Evolutionary conservation across 768 basidiomycete species (phyloP).

Genomic region (Rhodotorula babjevae): DNA sequence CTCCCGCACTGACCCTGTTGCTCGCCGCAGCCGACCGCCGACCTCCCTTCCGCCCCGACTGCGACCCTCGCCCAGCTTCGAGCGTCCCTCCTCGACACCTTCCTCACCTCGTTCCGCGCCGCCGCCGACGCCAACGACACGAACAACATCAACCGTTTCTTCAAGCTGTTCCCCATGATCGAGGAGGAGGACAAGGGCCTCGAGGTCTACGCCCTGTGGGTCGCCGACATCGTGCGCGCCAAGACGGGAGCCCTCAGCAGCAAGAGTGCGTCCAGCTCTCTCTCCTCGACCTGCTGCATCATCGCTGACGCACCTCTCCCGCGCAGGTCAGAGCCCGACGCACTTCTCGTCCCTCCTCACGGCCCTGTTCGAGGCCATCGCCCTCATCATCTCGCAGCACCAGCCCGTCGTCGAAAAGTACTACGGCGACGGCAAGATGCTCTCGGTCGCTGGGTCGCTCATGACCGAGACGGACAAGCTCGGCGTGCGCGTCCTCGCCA

Average conservation of each 20-base stretch:
- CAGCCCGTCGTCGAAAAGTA: constrained; percentile 98
- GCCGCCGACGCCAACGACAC: constrained; percentile 55
- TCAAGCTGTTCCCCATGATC: constrained; percentile 93
- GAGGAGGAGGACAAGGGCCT: constrained; percentile 90
- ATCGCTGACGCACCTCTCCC: background rate
- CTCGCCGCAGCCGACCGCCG: constrained; percentile 73
- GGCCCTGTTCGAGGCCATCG: constrained; percentile 87
- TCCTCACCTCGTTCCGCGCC: constrained; percentile 70
- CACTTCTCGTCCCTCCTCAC: constrained; percentile 88
- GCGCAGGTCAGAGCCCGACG: constrained; percentile 76
- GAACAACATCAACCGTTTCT: constrained; percentile 59
- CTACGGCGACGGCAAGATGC: constrained; percentile 86
- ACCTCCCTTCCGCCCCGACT: constrained; percentile 75
- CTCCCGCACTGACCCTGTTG: background rate
- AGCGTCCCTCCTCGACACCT: constrained; percentile 67
- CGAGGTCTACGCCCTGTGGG: constrained; percentile 85
- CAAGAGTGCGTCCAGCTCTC: constrained; percentile 23
- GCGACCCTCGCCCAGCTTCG: constrained; percentile 75
- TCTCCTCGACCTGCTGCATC: fast-evolving
- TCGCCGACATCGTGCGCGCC: constrained; percentile 52
- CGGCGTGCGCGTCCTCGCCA: constrained; percentile 64
- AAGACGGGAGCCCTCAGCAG: constrained; percentile 22
- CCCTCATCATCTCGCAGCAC: constrained; percentile 93
- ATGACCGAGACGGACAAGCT: constrained; percentile 83
- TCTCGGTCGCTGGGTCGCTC: constrained; percentile 63